A percentile compares a stretch with the other conserved stretches of the same genome.
Conservation (phyloP, 768 basidiomycete species). For the Porphyrellus cyaneotinctus region DNA sequence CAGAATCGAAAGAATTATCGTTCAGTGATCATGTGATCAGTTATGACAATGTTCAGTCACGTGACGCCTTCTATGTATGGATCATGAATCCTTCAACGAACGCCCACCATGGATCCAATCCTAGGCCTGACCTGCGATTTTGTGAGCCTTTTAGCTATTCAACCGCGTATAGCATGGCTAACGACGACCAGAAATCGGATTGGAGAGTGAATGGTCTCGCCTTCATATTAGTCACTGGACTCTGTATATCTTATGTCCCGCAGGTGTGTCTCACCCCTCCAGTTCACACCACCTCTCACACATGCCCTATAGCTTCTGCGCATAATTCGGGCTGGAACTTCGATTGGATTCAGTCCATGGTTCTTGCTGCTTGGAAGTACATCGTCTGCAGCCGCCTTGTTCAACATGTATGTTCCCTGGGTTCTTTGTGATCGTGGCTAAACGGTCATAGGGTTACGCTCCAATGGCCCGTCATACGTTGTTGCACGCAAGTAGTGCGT, state of each 20-base stretch:
- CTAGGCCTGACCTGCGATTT: conserved; percentile 11
- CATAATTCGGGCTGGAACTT: conserved; percentile 73
- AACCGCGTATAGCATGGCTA: not conserved
- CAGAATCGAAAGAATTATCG: not conserved
- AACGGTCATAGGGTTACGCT: conserved; percentile 60
- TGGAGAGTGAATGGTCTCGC: conserved; percentile 60
- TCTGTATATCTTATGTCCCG: conserved; percentile 80
- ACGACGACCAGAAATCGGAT: conserved; percentile 57
- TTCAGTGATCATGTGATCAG: too few species aligned
- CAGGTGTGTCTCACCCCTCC: conserved; percentile 45
- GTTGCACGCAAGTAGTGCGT: conserved; percentile 76
- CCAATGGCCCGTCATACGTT: conserved; percentile 78
- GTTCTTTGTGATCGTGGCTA: not conserved
- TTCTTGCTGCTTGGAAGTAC: conserved; percentile 88
- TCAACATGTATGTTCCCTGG: conserved; percentile 63
- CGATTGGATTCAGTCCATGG: conserved; percentile 89
- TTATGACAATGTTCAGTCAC: not conserved
- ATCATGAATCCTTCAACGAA: too few species aligned
- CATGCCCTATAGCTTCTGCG: conserved; percentile 57
- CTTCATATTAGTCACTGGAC: conserved; percentile 64
- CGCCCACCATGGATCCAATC: not conserved
- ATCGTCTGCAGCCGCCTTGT: conserved; percentile 73
- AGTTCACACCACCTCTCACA: not conserved
- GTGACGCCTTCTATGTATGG: not conserved
- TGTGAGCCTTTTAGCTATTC: conserved; percentile 8